A percentile compares a stretch with the other conserved stretches of the same genome.
phyloP scores from a whole-genome alignment of 441 rosid genomes.

The Omphalea diandra region DNA sequence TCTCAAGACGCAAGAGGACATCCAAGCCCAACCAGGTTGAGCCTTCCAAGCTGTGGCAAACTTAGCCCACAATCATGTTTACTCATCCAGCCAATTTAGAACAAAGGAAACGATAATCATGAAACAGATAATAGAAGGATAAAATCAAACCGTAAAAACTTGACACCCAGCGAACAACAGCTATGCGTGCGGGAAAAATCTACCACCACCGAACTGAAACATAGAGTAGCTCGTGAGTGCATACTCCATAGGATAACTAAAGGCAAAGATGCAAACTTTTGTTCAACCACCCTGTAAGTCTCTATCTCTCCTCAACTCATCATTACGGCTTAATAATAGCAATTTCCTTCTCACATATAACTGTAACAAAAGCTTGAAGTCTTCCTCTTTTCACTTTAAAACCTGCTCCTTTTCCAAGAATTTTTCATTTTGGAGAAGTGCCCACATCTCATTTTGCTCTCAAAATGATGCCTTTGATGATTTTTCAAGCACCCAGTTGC shows the following conservation, averaged over 20 bases:
- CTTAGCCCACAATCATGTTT: too few species aligned
- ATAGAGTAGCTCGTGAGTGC: slow-evolving; percentile 25
- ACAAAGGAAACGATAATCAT: not conserved
- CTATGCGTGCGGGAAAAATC: not conserved
- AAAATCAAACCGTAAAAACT: too few species aligned
- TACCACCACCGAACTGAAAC: not conserved
- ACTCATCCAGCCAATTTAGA: too few species aligned
- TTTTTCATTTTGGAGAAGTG: slow-evolving; percentile 28
- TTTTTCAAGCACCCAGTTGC: slow-evolving; percentile 38
- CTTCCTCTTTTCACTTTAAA: slow-evolving; percentile 23
- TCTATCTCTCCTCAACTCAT: slow-evolving; percentile 28
- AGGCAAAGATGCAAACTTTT: slow-evolving; percentile 54
- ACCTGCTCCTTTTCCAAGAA: slow-evolving; percentile 18
- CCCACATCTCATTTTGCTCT: slow-evolving; percentile 40
- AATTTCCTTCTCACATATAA: slow-evolving; percentile 11
- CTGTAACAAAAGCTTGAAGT: slow-evolving; percentile 20
- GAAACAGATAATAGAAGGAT: not conserved
- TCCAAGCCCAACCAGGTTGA: too few species aligned
- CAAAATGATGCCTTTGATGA: slow-evolving; percentile 42
- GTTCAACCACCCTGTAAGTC: slow-evolving; percentile 58
- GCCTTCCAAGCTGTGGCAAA: too few species aligned
- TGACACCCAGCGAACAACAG: too few species aligned
- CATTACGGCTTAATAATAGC: slow-evolving; percentile 21
- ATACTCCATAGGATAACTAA: slow-evolving; percentile 33
- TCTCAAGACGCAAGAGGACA: too few species aligned